Conservation (phyloP, 2,329 filamentous ascomycete genomes). For the Aspergillus brasiliensis region DNA sequence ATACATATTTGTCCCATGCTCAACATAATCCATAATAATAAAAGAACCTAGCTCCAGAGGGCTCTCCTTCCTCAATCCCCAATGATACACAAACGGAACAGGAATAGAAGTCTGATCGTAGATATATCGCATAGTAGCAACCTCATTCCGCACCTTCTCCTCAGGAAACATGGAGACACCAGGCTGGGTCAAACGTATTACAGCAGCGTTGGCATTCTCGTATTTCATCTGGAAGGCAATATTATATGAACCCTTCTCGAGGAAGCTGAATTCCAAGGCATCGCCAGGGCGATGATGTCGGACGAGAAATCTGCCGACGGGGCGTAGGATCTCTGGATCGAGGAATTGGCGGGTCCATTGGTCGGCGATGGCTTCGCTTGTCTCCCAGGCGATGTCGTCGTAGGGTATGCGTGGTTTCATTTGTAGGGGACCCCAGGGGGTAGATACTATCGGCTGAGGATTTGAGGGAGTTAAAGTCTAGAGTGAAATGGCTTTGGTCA, state of each 20-base stretch:
- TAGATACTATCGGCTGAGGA: too few relatives aligned
- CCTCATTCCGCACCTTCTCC: constrained; percentile 34
- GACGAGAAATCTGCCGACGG: background rate
- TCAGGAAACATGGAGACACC: constrained; percentile 28
- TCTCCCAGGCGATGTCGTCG: background rate
- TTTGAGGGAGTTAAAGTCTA: too few relatives aligned
- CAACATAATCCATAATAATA: constrained; percentile 30
- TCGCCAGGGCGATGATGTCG: background rate
- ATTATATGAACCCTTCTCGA: constrained; percentile 33
- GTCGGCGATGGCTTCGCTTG: too few relatives aligned
- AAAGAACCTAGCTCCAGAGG: constrained; percentile 24
- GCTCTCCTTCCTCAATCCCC: constrained; percentile 13
- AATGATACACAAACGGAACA: constrained; percentile 25
- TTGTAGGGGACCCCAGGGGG: too few relatives aligned
- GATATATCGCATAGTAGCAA: constrained; percentile 30
- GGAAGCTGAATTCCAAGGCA: background rate
- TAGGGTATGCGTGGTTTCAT: background rate
- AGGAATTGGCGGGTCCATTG: background rate
- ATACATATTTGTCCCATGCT: constrained; percentile 24
- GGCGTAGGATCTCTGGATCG: background rate
- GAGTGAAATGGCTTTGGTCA: too few relatives aligned
- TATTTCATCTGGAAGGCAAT: constrained; percentile 34
- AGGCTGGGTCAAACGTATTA: constrained; percentile 33
- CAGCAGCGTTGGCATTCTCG: constrained; percentile 23
- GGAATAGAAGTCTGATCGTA: constrained; percentile 27